These are phyloP conservation scores for Aulographum hederae DNA, from an alignment of 2,329 filamentous ascomycete species.

Conservation along the genomic window DNA sequence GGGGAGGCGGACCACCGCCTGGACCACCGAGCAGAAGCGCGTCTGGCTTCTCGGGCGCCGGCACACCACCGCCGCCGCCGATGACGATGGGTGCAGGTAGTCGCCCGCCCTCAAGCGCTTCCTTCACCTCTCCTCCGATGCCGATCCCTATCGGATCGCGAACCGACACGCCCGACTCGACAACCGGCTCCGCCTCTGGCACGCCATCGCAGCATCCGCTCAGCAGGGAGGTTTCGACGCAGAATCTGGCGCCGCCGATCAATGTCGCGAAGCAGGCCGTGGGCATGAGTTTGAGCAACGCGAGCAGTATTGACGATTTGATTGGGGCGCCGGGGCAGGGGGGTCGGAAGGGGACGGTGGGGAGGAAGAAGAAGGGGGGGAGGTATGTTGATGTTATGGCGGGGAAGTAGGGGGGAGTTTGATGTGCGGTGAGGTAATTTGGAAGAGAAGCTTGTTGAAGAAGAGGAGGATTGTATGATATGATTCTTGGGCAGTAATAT, in stretches of 20 bases:
- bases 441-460: too few relatives aligned
- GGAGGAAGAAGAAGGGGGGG: constrained; percentile 64
- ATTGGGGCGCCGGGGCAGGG: constrained; percentile 56
- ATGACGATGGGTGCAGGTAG: too few relatives aligned
- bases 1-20: background rate
- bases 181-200: background rate
- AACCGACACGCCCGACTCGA: background rate
- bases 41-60: constrained; percentile 1
- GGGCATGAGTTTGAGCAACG: constrained; percentile 74
- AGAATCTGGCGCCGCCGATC: too few relatives aligned
- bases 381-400: constrained; percentile 93
- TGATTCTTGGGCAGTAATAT: too few relatives aligned
- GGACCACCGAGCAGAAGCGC: background rate
- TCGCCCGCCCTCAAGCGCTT: constrained; percentile 7
- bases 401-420: too few relatives aligned
- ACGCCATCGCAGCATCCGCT: constrained; percentile 13
- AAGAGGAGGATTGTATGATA: too few relatives aligned
- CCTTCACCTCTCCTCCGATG: constrained; percentile 7
- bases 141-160: constrained; percentile 11
- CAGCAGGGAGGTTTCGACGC: constrained; percentile 17
- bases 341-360: constrained; percentile 26
- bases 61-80: constrained; percentile 1
- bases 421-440: too few relatives aligned
- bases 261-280: constrained; percentile 52
- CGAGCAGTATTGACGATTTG: constrained; percentile 89